Evolutionary conservation across 768 basidiomycete genomes (phyloP).

Genomic region (Mycena vitilis): DNA sequence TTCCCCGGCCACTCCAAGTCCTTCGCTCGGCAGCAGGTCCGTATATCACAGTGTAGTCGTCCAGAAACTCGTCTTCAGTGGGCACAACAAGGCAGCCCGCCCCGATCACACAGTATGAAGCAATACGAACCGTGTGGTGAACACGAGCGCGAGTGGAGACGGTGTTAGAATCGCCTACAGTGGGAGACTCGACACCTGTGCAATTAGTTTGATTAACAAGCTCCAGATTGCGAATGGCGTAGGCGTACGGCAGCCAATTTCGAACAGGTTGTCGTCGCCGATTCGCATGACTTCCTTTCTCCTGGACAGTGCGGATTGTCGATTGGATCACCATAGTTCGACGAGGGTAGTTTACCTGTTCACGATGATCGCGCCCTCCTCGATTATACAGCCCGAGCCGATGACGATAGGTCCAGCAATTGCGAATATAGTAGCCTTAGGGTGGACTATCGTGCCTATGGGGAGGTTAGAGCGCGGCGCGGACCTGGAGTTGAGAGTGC

Average conservation of each 20-base stretch:
- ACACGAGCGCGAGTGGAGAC: constrained; percentile 87
- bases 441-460: constrained; percentile 88
- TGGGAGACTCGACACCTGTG: constrained; percentile 87
- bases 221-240: not conserved
- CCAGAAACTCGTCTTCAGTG: constrained; percentile 80
- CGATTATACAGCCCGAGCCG: constrained; percentile 89
- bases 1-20: constrained; percentile 88
- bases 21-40: constrained; percentile 81
- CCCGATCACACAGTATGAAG: constrained; percentile 86
- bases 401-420: constrained; percentile 92
- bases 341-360: constrained; percentile 66
- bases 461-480: constrained; percentile 3
- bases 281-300: constrained; percentile 91
- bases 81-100: constrained; percentile 84
- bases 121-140: constrained; percentile 84
- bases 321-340: constrained; percentile 3
- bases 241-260: constrained; percentile 89
- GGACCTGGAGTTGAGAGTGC: not conserved
- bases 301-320: constrained; percentile 43
- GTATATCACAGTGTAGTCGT: constrained; percentile 87
- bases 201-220: not conserved
- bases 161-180: constrained; percentile 88
- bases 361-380: constrained; percentile 90
- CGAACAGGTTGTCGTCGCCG: constrained; percentile 93
- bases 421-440: constrained; percentile 94